Conservation (phyloP, 2,329 filamentous ascomycete genomes). For the Myriosclerotinia duriaeana region DNA sequence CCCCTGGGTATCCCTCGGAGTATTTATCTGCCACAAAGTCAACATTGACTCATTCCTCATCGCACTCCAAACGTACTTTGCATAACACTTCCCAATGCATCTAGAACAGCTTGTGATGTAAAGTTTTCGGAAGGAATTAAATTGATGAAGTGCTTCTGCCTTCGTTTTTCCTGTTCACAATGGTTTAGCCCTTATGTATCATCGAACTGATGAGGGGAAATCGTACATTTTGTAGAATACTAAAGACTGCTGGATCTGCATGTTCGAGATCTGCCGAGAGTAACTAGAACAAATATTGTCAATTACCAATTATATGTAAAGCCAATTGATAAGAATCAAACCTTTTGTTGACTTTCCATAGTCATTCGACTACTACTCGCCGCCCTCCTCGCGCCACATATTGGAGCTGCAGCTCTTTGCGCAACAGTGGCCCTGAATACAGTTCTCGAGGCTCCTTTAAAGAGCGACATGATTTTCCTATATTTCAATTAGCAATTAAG, state of each 20-base stretch:
- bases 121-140: constrained; percentile 95
- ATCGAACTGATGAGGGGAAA: background rate
- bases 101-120: constrained; percentile 86
- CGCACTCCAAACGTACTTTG: constrained; percentile 62
- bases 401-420: constrained; percentile 30
- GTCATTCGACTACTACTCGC: constrained; percentile 34
- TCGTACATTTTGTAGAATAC: constrained; percentile 83
- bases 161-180: constrained; percentile 74
- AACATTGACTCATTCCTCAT: constrained; percentile 43
- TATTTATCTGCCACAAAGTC: constrained; percentile 72
- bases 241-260: constrained; percentile 82
- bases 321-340: constrained; percentile 37
- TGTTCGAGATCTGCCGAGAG: constrained; percentile 76
- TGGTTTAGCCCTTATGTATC: constrained; percentile 18
- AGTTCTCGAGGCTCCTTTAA: constrained; percentile 37
- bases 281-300: constrained; percentile 53
- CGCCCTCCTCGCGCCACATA: constrained; percentile 35
- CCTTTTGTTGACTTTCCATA: constrained; percentile 59
- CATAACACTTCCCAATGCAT: constrained; percentile 91
- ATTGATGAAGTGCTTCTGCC: constrained; percentile 98
- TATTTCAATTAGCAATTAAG: constrained; percentile 16
- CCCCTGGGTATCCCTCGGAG: constrained; percentile 95
- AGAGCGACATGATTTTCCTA: constrained; percentile 37
- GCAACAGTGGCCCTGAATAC: constrained; percentile 31
- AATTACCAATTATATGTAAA: constrained; percentile 18